Base-by-base conservation (phyloP, 164 flowering plant genomes). In the Piper betle region DNA sequence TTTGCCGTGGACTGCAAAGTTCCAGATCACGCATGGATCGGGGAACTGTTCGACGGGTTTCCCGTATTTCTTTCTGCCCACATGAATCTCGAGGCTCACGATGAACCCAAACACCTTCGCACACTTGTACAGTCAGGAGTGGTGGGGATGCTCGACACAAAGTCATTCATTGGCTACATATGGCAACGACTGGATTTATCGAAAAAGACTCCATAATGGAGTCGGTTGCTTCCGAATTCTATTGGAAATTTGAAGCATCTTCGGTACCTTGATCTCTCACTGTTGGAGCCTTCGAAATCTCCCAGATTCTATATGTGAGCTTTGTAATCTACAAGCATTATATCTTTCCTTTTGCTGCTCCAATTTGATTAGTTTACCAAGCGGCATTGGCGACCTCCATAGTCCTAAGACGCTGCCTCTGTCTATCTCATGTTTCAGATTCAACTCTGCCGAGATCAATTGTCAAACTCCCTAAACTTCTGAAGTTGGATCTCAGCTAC, bases 191-290 rank as follows among this genome's bases (percentile, higher is more conserved):
- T 64, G 17, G 55, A 55, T 6, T 59, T 67, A 37, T 42, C 61
- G 15, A 55, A 54, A 11, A 18, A 60, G 37, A 41, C 54, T 55
- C n/a, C n/a, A n/a, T n/a, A n/a, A 20, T n/a, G 6, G 19, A 15
- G 18, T 5, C 20, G 7, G 6, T 15, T 1, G n/a, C 43, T 66
- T 39, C 69, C 69, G n/a, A n/a, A 55, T n/a, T 55, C 64, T 6
- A 61, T 67, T 33, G 64, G 61, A 3, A 37, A 61, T 25, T 39
- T 66, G 58, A 54, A 53, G 33, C 63, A 53, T 60, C 54, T 66
- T 25, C 57, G 63, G 11, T 66, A 40, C 40, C 59, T 66, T 6
- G 13, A 53, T 33, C 59, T 59, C 58, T 60, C 64, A 37, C 11
- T 3, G 38, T 7, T 18, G 9, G 4, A 6, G 18, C 37, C 1